Conservation (phyloP, 2,329 filamentous ascomycete species). For the Ciborinia camelliae region DNA sequence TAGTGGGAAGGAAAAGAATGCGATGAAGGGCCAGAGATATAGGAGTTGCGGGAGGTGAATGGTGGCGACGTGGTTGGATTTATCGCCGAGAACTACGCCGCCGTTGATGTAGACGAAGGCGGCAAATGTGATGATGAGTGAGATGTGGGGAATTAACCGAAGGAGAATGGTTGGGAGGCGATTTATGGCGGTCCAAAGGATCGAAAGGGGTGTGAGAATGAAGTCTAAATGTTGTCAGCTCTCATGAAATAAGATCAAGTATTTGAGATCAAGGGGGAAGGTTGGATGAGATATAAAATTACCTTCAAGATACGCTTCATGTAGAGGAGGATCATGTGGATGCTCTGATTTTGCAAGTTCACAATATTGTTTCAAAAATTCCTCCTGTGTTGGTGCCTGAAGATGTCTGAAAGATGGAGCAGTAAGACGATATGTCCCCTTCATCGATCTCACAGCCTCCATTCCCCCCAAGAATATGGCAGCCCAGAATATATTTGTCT, state of each 20-base stretch:
- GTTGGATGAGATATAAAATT: constrained; percentile 25
- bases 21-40: constrained; percentile 87
- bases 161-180: constrained; percentile 48
- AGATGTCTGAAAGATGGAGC: not conserved
- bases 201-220: constrained; percentile 53
- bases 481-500: constrained; percentile 97
- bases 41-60: constrained; percentile 89
- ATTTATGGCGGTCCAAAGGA: constrained; percentile 57
- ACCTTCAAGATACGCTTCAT: constrained; percentile 49
- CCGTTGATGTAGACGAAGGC: constrained; percentile 83
- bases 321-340: not conserved
- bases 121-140: constrained; percentile 64
- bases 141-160: constrained; percentile 49
- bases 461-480: constrained; percentile 69
- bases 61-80: constrained; percentile 87
- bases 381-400: not conserved
- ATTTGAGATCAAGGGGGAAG: not conserved
- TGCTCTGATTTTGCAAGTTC: not conserved
- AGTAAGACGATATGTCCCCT: constrained; percentile 25
- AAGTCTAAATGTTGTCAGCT: constrained; percentile 46
- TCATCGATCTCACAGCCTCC: constrained; percentile 52
- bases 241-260: not conserved
- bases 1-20: constrained; percentile 85
- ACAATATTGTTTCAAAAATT: constrained; percentile 47
- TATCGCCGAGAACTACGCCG: constrained; percentile 90